Conservation (phyloP, 108 stramenopile genomes). For the Skeletonema grethae region DNA sequence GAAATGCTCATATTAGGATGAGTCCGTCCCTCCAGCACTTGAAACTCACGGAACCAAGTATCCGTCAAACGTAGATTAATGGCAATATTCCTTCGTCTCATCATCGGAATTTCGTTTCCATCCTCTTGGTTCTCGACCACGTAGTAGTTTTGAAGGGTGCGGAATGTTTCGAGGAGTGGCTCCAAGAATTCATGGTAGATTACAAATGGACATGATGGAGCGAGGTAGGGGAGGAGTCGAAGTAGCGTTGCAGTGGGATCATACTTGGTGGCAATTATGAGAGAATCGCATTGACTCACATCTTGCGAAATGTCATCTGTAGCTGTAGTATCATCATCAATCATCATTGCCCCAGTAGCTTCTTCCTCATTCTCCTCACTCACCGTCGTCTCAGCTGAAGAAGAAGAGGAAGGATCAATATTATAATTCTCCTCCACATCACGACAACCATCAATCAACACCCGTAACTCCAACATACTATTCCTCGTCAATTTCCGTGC, state of each 20-base stretch:
- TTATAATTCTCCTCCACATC: slow-evolving; percentile 11
- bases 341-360: not conserved
- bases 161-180: slow-evolving; percentile 80
- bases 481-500: slow-evolving; percentile 75
- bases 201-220: slow-evolving; percentile 86
- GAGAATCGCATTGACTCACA: slow-evolving; percentile 62
- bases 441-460: slow-evolving; percentile 41
- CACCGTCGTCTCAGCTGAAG: too few species aligned
- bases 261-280: slow-evolving; percentile 75
- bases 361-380: not conserved
- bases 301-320: not conserved
- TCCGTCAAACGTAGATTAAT: slow-evolving; percentile 85
- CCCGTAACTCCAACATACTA: slow-evolving; percentile 57
- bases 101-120: slow-evolving; percentile 15
- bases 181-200: slow-evolving; percentile 88
- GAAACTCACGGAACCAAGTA: slow-evolving; percentile 91
- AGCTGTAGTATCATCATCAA: not conserved
- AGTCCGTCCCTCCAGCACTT: slow-evolving; percentile 85
- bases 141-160: slow-evolving; percentile 60
- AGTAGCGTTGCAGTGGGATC: slow-evolving; percentile 71
- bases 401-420: not conserved
- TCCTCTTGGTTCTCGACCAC: slow-evolving; percentile 8
- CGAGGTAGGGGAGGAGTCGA: slow-evolving; percentile 73
- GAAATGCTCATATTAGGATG: slow-evolving; percentile 93
- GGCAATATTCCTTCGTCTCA: slow-evolving; percentile 57